Evolutionary conservation across 2,329 filamentous ascomycete species (phyloP), one percentile per base, ranked within the genome.

Genomic region (Stagonosporopsis cucurbitacearum): DNA sequence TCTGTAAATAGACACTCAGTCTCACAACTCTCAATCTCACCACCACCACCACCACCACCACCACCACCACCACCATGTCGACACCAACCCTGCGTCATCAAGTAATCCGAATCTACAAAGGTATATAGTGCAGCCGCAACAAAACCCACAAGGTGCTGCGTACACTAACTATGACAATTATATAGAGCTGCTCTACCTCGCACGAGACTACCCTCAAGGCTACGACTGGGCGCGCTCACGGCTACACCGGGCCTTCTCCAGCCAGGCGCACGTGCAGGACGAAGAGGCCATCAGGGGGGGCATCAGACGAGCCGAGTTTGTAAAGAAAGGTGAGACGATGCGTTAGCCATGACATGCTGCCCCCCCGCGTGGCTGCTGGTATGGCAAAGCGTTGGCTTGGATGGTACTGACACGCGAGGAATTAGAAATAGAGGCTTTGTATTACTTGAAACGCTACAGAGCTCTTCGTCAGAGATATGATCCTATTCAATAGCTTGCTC

Each of bases 391-490:
- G 26, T 13, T n/a, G n/a, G n/a, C n/a, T n/a, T n/a, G 19, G 2
- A 13, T 23, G 36, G 15, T 11, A 22, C 20, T 52, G 35, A 52
- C 19, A 26, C 25, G 25, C 25, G 5, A 7, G 15, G 4, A 6
- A 13, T 4, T n/a, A 54, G 50, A 54, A 48, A 54, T 54, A 23
- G 50, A 54, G 43, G 50, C 50, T 9, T 22, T 54, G 73, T 96
- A 96, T 77, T 96, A 95, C 79, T 81, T 97, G 68, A 96, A 96
- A 81, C 86, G 90, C 73, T 97, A 97, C 79, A 88, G 94, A 66
- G 87, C 91, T 23, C 79, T 97, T 69, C 88, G 89, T 70, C 88
- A 95, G 78, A 84, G 91, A 72, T 97, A 97, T 78, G 84, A 87
- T 62, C 48, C 55, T 28, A 59, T 57, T 11, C 46, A 25, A 48